Base-by-base conservation (phyloP, 1,139 yeast genomes). In the Hyphopichia wangnamkhiaoensis region DNA sequence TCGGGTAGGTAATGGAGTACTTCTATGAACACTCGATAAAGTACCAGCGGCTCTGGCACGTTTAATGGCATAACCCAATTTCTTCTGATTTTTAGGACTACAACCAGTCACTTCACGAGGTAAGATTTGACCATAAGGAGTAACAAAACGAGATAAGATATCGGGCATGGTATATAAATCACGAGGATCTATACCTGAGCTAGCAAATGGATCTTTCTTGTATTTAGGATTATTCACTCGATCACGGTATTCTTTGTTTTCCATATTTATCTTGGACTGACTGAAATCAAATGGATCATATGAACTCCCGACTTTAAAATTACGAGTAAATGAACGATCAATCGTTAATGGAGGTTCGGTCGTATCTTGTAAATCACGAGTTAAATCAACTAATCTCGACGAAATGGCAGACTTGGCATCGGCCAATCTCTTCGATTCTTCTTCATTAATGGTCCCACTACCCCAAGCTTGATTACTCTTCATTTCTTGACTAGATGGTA, bases 221-320 rank as follows among this genome's bases (percentile, higher is more conserved):
- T 40, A 48, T 41, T 33, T 48, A 44, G 38, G 42, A 40, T 35
- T 38, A 42, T 46, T 40, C 47, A 45, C 31, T 4, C 17, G 19
- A 3, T 20, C 28, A 45, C 51, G 30, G 45, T 41, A 35, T 46
- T 48, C 45, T 53, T 63, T 50, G 40, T 55, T 49, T 46, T 70
- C 69, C 63, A 74, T 65, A 51, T 61, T 64, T 30, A 76, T 53
- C 46, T 75, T 77, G 35, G 80, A 78, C 54, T 76, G 61, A 32
- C 87, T 79, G 48, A 84, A 84, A 61, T 84, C 91, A 63, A 83
- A 84, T 37, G 94, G 91, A 49, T 83, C 88, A 54, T 84, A 84
- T 2, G 75, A 70, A 2, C 71, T 65, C 25, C 76, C 76, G 4
- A 58, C 55, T 10, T 56, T 57, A 52, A 80, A 77, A 35, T 57